phyloP scores from a whole-genome alignment of 116 monocot genomes.

The Trichopus zeylanicus region DNA sequence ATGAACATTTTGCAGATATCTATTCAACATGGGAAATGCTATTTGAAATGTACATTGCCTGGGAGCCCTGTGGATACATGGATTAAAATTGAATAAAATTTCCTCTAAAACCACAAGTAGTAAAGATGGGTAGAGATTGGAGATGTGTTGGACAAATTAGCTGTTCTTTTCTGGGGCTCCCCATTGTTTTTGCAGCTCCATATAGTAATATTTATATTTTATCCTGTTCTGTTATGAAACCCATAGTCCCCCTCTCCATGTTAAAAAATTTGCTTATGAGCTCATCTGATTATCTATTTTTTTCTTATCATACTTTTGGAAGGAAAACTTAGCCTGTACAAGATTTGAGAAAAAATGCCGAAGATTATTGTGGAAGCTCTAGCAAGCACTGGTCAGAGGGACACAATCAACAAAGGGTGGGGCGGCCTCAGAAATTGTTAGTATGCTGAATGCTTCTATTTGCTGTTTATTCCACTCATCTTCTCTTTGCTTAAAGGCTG shows the following conservation, averaged over 20 bases:
- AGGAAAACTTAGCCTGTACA: conserved; percentile 66
- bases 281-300: not conserved
- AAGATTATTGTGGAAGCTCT: conserved; percentile 73
- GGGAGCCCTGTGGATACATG: too few species aligned
- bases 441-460: conserved; percentile 6
- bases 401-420: conserved; percentile 86
- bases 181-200: too few species aligned
- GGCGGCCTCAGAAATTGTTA: conserved; percentile 86
- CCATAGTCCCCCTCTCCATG: not conserved
- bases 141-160: too few species aligned
- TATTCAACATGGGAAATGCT: too few species aligned
- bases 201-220: not conserved
- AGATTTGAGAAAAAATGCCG: conserved; percentile 88
- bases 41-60: too few species aligned
- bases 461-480: too few species aligned
- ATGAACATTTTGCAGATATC: too few species aligned
- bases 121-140: too few species aligned
- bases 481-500: not conserved
- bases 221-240: not conserved
- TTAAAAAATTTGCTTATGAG: not conserved
- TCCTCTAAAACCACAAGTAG: too few species aligned
- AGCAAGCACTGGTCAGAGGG: conserved; percentile 79
- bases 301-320: not conserved
- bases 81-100: too few species aligned
- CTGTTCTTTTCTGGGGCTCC: too few species aligned